Percentiles rank a stretch among this genome's conserved stretches.
phyloP scores from a whole-genome alignment of 169 alveolate species.

The Eimeria tenella region DNA sequence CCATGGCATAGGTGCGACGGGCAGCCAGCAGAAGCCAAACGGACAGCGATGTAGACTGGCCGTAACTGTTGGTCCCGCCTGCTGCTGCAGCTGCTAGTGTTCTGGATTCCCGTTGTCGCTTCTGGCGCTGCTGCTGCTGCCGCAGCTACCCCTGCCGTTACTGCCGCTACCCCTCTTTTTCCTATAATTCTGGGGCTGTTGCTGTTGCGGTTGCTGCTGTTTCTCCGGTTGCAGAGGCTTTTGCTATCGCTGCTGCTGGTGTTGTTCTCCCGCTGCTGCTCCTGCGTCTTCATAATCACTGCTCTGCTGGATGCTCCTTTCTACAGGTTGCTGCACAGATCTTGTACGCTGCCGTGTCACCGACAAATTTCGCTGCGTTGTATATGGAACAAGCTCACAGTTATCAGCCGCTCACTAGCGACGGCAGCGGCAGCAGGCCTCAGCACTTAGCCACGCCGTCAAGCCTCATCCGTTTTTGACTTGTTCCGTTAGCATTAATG shows the following conservation, averaged over 20 bases:
- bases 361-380: too few species aligned
- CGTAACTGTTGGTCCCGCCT: not conserved
- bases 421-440: too few species aligned
- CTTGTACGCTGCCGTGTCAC: too few species aligned
- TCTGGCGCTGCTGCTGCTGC: not conserved
- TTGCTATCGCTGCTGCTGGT: not conserved
- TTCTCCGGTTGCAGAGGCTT: not conserved
- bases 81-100: not conserved
- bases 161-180: not conserved
- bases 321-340: too few species aligned
- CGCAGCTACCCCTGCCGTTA: not conserved
- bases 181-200: not conserved
- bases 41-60: not conserved
- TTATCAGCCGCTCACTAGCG: too few species aligned
- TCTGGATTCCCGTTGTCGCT: not conserved
- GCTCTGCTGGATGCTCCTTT: too few species aligned
- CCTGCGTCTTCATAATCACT: too few species aligned
- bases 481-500: too few species aligned
- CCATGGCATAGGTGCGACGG: not conserved
- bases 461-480: too few species aligned
- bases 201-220: constrained; percentile 8
- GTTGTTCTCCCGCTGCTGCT: not conserved
- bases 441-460: too few species aligned
- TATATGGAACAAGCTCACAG: too few species aligned
- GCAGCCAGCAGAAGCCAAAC: not conserved